Percentiles rank a stretch among this genome's conserved stretches.
Conservation (phyloP, 345 rosid genomes). For the Salix exigua region DNA sequence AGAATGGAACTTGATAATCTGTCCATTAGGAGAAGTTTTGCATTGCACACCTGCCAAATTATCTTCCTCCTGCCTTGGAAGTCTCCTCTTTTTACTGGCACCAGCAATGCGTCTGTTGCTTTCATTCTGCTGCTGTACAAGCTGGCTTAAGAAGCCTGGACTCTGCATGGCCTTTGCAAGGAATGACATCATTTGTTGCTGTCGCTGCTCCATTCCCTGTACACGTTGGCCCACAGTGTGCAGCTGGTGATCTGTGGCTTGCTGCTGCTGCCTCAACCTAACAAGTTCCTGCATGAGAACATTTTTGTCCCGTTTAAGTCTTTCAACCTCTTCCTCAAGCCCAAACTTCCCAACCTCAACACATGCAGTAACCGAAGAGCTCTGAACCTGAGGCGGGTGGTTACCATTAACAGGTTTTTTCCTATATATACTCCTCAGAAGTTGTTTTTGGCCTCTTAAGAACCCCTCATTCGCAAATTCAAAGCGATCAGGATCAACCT, state of each 20-base stretch:
- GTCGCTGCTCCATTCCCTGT: conserved; percentile 95
- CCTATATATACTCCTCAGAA: conserved; percentile 63
- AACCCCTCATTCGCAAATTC: conserved; percentile 95
- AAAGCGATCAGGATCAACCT: conserved; percentile 91
- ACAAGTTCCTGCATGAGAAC: conserved; percentile 97
- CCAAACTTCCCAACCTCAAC: conserved; percentile 98
- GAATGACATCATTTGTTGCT: conserved; percentile 96
- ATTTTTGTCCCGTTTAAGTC: conserved; percentile 91
- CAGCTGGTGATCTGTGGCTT: conserved; percentile 75
- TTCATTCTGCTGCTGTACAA: conserved; percentile 90
- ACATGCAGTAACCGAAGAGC: conserved; percentile 63
- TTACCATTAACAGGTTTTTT: conserved; percentile 64
- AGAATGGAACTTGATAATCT: conserved; percentile 30
- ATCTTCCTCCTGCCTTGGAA: conserved; percentile 23
- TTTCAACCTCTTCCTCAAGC: conserved; percentile 89
- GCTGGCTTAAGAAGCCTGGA: conserved; percentile 88
- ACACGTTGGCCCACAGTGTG: conserved; percentile 82
- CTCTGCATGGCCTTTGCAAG: conserved; percentile 92
- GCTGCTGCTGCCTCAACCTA: conserved; percentile 88
- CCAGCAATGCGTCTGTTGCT: conserved; percentile 49
- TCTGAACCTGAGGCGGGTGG: conserved; percentile 62
- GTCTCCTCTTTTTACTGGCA: conserved; percentile 28
- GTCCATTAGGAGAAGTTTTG: conserved; percentile 8
- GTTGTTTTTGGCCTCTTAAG: conserved; percentile 79
- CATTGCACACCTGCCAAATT: conserved; percentile 1